phyloP scores from a whole-genome alignment of 1,139 yeast genomes.

The Candida buenavistaensis region DNA sequence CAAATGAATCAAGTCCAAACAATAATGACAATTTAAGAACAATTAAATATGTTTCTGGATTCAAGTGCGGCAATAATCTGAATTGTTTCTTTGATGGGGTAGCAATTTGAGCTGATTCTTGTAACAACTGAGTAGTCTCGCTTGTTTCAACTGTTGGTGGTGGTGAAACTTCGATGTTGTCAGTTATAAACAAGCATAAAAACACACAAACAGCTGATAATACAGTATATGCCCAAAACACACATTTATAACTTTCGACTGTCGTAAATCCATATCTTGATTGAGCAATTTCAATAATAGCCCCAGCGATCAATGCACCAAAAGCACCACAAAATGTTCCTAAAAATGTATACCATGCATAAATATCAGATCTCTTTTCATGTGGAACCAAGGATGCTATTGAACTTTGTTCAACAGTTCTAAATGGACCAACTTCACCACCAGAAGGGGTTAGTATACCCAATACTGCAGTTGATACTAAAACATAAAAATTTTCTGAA shows the following conservation, averaged over 20 bases:
- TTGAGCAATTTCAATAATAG: slow-evolving; percentile 24
- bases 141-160: slow-evolving; percentile 3
- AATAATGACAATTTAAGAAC: slow-evolving; percentile 36
- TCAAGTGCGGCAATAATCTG: slow-evolving; percentile 22
- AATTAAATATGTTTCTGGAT: slow-evolving; percentile 19
- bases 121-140: slow-evolving; percentile 16
- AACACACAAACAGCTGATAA: slow-evolving; percentile 22
- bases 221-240: slow-evolving; percentile 26
- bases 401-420: slow-evolving; percentile 41
- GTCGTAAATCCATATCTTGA: slow-evolving; percentile 18
- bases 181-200: slow-evolving; percentile 20
- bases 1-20: slow-evolving; percentile 45
- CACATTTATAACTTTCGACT: slow-evolving; percentile 28
- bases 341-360: slow-evolving; percentile 43
- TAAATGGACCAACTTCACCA: slow-evolving; percentile 45
- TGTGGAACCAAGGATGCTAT: slow-evolving; percentile 34
- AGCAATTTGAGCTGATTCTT: slow-evolving; percentile 4
- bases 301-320: slow-evolving; percentile 36
- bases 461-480: slow-evolving; percentile 26
- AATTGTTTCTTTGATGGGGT: slow-evolving; percentile 11
- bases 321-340: slow-evolving; percentile 39
- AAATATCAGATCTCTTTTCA: slow-evolving; percentile 37
- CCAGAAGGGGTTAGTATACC: slow-evolving; percentile 46
- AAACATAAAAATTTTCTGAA: slow-evolving; percentile 20
- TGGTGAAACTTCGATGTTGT: slow-evolving; percentile 19